These are phyloP conservation scores for Gastrolobium bilobum DNA, from an alignment of 306 rosid species.

Conservation along the genomic window DNA sequence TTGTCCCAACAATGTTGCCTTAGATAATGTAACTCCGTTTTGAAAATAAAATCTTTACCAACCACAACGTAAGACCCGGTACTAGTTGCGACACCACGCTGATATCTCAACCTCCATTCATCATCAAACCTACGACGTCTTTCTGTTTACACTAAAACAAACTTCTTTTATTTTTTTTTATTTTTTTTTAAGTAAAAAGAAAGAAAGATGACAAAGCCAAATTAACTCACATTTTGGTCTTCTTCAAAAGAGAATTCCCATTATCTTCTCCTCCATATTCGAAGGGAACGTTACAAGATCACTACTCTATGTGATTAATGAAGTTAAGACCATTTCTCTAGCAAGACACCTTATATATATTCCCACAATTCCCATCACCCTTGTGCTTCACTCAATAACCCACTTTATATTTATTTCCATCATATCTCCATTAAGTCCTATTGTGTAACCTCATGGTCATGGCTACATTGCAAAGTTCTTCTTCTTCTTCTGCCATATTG, in stretches of 20 bases:
- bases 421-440: not conserved
- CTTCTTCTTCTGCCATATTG: conserved; percentile 24
- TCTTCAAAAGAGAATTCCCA: conserved; percentile 34
- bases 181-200: not conserved
- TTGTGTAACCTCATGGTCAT: conserved; percentile 26
- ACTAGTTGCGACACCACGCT: conserved; percentile 46
- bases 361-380: conserved; percentile 25
- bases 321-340: conserved; percentile 32
- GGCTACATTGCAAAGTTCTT: conserved; percentile 42
- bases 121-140: conserved; percentile 29
- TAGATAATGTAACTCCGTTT: conserved; percentile 14
- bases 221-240: conserved; percentile 9
- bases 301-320: conserved; percentile 6
- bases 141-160: conserved; percentile 16
- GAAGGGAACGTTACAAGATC: conserved; percentile 44
- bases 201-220: not conserved
- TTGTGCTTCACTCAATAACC: conserved; percentile 36
- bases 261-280: conserved; percentile 49
- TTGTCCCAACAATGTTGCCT: conserved; percentile 45
- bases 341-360: conserved; percentile 5
- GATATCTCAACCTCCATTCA: conserved; percentile 56
- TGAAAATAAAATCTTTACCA: conserved; percentile 41
- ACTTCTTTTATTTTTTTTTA: not conserved
- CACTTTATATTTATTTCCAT: not conserved
- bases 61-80: conserved; percentile 54